phyloP scores from a whole-genome alignment of 768 basidiomycete genomes.

The Psilocybe cubensis region DNA sequence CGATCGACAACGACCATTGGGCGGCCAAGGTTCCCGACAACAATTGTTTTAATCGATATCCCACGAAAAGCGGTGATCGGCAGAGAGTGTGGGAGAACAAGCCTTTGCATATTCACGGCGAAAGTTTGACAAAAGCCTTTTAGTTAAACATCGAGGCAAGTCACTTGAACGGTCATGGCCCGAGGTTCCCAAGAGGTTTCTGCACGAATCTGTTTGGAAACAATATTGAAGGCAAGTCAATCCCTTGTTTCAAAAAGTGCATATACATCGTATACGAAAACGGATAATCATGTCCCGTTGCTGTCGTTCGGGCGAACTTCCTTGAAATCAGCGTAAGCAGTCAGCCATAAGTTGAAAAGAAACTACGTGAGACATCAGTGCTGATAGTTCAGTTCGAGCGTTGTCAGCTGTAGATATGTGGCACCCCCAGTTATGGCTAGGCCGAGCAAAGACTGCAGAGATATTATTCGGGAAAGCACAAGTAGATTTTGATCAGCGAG shows the following conservation, averaged over 20 bases:
- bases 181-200: too few relatives aligned
- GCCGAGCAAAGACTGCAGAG: background rate
- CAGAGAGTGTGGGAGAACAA: conserved; percentile 3
- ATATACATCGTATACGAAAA: too few relatives aligned
- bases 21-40: background rate
- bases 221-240: too few relatives aligned
- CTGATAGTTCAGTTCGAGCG: background rate
- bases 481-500: background rate
- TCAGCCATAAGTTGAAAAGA: too few relatives aligned
- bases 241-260: too few relatives aligned
- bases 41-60: conserved; percentile 4
- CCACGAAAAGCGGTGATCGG: conserved; percentile 14
- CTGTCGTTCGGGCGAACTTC: too few relatives aligned
- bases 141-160: background rate
- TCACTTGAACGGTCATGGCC: too few relatives aligned
- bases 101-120: background rate
- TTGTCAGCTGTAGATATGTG: too few relatives aligned
- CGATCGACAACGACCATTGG: background rate
- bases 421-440: background rate
- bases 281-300: too few relatives aligned
- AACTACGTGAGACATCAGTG: too few relatives aligned
- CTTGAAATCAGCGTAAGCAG: too few relatives aligned
- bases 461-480: background rate
- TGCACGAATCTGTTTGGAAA: too few relatives aligned
- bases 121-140: background rate